These are phyloP conservation scores for Solanum sejunctum DNA, from an alignment of 257 asterid species.

Conservation along the genomic window DNA sequence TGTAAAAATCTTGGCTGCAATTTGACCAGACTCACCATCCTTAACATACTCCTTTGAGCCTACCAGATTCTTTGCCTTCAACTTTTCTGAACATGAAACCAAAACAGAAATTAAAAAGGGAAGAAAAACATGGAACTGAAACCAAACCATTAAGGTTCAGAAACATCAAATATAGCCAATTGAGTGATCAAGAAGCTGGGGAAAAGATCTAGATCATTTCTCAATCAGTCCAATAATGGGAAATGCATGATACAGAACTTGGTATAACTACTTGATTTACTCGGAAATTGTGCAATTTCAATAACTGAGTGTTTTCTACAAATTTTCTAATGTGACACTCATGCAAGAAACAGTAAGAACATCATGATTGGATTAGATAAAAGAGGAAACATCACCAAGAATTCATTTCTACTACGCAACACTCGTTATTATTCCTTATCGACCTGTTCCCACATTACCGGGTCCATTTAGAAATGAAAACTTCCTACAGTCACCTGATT, in stretches of 20 bases:
- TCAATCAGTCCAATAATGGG: not conserved
- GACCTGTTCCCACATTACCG: not conserved
- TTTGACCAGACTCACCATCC: slow-evolving; percentile 45
- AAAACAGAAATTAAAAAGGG: not conserved
- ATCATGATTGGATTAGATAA: not conserved
- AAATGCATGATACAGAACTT: not conserved
- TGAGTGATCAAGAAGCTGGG: not conserved
- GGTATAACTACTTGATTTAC: not conserved
- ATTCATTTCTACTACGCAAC: not conserved
- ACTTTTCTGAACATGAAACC: slow-evolving; percentile 18
- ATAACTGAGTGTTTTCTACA: not conserved
- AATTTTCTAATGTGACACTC: not conserved
- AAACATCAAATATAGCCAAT: not conserved
- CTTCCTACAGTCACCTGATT: not conserved
- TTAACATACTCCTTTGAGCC: slow-evolving; percentile 22
- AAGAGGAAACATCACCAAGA: not conserved
- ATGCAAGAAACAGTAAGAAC: not conserved
- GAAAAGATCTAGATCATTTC: not conserved
- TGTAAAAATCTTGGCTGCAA: slow-evolving; percentile 68
- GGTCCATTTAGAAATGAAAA: not conserved
- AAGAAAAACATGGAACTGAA: not conserved
- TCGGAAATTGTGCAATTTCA: not conserved
- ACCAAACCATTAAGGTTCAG: not conserved
- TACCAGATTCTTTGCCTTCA: slow-evolving; percentile 10
- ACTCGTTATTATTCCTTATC: not conserved